Evolutionary conservation across 2,329 filamentous ascomycete species (phyloP), one percentile per base, ranked within the genome.

Genomic region (Colletotrichum sublineola): DNA sequence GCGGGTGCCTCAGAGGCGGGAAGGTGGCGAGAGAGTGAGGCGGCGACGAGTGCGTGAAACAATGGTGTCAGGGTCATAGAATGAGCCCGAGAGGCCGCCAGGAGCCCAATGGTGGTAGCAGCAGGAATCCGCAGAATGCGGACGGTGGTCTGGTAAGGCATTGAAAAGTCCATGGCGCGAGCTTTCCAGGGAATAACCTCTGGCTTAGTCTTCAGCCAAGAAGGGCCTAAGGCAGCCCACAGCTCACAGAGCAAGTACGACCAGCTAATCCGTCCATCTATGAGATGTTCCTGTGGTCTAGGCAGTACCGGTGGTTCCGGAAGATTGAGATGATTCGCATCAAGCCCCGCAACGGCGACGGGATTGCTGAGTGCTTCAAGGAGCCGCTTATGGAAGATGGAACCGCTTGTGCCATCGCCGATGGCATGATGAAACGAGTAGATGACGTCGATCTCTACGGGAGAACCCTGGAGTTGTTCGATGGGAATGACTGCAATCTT

Each of bases 381-480:
- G 0, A 90, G 78, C 1, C 81, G 79, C 40, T 81, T 77, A 73
- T 90, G 88, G 74, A 91, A 89, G 2, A 82, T 75, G 38, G 80
- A 78, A 0, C 84, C 85, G 74, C 85, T 84, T 15, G 83, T 80
- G 1, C 89, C 89, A 74, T 90, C 89, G 33, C 83, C 82, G 24
- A 90, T 79, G 0, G 83, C 81, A 74, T 90, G 88, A 73, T 90
- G 88, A 44, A 81, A 87, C 6, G 82, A 80, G 74, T 89, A 87
- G 7, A 84, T 74, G 15, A 88, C 71, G 61, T 88, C 83, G 44
- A 84, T 75, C 7, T 79, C 75, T 36, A 18, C 2, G 40, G 48
- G n/a, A 36, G 18, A n/a, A 12, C 38, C 40, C 44, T 42, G n/a
- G 1, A 33, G 6, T 42, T 11, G 20, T 1, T 61, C 38, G 2